Evolutionary conservation across 129 eudicot genomes (phyloP).

Genomic region (Tagetes erecta): DNA sequence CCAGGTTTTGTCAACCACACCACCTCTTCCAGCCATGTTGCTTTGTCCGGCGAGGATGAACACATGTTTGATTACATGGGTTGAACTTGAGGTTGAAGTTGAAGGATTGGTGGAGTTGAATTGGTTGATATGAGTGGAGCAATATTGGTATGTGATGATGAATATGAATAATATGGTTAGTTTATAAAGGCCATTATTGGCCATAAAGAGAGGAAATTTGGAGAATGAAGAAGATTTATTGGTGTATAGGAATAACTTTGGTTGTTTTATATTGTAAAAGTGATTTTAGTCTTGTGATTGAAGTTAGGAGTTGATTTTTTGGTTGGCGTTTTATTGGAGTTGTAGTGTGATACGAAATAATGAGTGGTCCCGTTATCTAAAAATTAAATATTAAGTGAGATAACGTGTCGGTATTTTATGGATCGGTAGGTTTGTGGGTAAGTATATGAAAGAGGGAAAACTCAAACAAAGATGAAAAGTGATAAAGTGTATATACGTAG

Average conservation of each 20-base stretch:
- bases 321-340: background rate
- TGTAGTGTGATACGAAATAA: slow-evolving; percentile 13
- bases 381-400: too few relatives aligned
- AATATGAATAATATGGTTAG: slow-evolving; percentile 25
- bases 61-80: slow-evolving; percentile 37
- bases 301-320: slow-evolving; percentile 23
- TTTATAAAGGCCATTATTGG: slow-evolving; percentile 29
- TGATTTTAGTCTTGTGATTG: slow-evolving; percentile 24
- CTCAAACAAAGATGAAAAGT: too few relatives aligned
- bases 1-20: slow-evolving; percentile 61
- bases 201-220: background rate
- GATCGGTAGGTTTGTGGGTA: too few relatives aligned
- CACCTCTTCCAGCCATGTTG: slow-evolving; percentile 96
- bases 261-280: slow-evolving; percentile 8
- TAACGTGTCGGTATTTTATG: too few relatives aligned
- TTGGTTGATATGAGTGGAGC: slow-evolving; percentile 20
- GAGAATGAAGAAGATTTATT: background rate
- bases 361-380: background rate
- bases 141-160: slow-evolving; percentile 27
- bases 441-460: too few relatives aligned
- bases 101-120: background rate
- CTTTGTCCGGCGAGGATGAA: slow-evolving; percentile 89
- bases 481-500: too few relatives aligned
- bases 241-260: background rate
- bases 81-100: background rate